A percentile compares a stretch with the other conserved stretches of the same genome.
phyloP scores from a whole-genome alignment of 257 asterid genomes.

The Petrea volubilis region DNA sequence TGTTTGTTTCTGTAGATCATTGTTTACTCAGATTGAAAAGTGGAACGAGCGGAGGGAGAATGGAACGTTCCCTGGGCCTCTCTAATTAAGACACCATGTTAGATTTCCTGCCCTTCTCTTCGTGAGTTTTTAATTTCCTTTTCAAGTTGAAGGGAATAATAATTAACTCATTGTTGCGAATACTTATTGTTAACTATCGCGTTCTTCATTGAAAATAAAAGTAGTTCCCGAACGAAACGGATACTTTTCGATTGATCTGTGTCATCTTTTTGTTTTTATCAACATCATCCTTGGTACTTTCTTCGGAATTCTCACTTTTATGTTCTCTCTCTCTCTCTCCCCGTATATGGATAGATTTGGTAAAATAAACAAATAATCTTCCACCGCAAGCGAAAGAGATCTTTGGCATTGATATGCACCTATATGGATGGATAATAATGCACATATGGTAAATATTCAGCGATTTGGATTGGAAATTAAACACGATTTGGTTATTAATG shows the following conservation, averaged over 20 bases:
- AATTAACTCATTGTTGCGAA: background rate
- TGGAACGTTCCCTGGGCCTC: constrained; percentile 54
- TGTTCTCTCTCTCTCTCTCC: background rate
- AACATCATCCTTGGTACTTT: background rate
- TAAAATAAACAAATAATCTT: background rate
- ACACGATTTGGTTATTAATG: too few relatives aligned
- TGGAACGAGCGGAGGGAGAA: constrained; percentile 57
- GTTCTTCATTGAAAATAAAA: constrained; percentile 17
- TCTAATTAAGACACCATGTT: constrained; percentile 20
- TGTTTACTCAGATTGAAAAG: constrained; percentile 39
- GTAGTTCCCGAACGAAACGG: constrained; percentile 16
- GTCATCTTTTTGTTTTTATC: constrained; percentile 2
- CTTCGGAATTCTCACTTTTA: background rate
- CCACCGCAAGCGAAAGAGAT: background rate
- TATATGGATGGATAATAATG: background rate
- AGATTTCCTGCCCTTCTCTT: constrained; percentile 6
- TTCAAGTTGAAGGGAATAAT: background rate
- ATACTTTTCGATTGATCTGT: constrained; percentile 14
- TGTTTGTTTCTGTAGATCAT: background rate
- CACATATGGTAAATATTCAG: background rate
- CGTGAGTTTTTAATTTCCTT: background rate
- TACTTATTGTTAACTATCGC: background rate
- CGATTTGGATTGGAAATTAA: background rate
- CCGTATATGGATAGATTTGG: background rate
- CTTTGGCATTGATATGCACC: background rate